phyloP scores from a whole-genome alignment of 768 basidiomycete genomes.

The Leccinum ochraceum region DNA sequence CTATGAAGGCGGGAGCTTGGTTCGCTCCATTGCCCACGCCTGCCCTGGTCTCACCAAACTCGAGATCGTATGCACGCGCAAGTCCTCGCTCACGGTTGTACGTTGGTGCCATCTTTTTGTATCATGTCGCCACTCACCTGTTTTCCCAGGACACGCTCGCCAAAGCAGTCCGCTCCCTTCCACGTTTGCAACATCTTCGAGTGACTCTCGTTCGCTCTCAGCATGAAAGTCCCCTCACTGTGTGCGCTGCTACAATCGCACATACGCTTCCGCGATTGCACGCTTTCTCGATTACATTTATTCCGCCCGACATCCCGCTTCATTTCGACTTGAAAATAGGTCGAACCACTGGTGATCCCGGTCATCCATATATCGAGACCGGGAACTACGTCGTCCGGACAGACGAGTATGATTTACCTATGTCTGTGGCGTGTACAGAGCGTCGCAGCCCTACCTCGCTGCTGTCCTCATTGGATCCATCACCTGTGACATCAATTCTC shows the following conservation, averaged over 20 bases:
- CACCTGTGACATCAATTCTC: conserved; percentile 27
- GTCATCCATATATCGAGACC: conserved; percentile 34
- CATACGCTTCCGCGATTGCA: conserved; percentile 65
- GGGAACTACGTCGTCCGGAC: conserved; percentile 59
- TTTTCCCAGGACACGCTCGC: conserved; percentile 45
- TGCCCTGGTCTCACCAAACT: conserved; percentile 67
- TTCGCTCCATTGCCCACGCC: conserved; percentile 63
- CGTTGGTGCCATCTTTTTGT: conserved; percentile 2
- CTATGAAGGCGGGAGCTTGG: conserved; percentile 71
- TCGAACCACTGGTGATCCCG: conserved; percentile 32
- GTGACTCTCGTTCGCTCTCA: conserved; percentile 68
- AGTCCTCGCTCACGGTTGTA: conserved; percentile 76
- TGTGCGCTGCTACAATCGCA: conserved; percentile 63
- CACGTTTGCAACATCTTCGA: conserved; percentile 60
- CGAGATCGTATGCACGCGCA: conserved; percentile 64
- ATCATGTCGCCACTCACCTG: background rate
- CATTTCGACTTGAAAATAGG: conserved; percentile 46
- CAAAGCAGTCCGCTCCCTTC: conserved; percentile 59
- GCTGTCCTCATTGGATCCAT: conserved; percentile 30
- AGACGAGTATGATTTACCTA: conserved; percentile 67
- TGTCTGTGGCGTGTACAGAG: conserved; percentile 53
- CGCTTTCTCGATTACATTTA: conserved; percentile 64
- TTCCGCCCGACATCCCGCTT: conserved; percentile 55
- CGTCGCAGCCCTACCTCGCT: conserved; percentile 33
- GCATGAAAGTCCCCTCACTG: conserved; percentile 59